Percentiles rank a stretch among this genome's conserved stretches.
These are phyloP conservation scores for Acacia crassicarpa DNA, from an alignment of 306 rosid genomes.

Conservation along the genomic window DNA sequence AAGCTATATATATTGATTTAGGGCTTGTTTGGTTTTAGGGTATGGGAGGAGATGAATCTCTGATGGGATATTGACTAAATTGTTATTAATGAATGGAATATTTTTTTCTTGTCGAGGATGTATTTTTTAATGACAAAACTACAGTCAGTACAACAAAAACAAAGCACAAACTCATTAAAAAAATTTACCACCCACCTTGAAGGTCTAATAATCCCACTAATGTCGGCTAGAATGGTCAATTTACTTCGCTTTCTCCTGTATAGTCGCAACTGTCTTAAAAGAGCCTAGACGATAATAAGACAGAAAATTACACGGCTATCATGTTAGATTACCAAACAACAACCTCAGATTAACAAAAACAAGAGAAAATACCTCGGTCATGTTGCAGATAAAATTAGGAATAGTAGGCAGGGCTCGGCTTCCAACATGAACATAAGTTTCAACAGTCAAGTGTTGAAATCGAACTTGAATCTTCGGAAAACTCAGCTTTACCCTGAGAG, in stretches of 20 bases:
- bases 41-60: no score
- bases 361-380: slow-evolving; percentile 69
- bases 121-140: not conserved
- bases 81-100: no score
- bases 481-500: slow-evolving; percentile 69
- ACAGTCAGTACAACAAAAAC: not conserved
- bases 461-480: slow-evolving; percentile 97
- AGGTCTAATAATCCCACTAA: slow-evolving; percentile 87
- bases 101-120: no score
- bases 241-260: slow-evolving; percentile 63
- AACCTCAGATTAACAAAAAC: not conserved
- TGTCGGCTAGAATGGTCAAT: slow-evolving; percentile 74
- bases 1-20: no score
- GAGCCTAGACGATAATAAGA: slow-evolving; percentile 43
- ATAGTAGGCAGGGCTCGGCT: slow-evolving; percentile 97
- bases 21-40: no score
- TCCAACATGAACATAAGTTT: slow-evolving; percentile 88
- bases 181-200: slow-evolving; percentile 51
- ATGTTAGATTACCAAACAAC: not conserved
- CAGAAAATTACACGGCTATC: slow-evolving; percentile 11
- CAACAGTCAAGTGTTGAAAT: slow-evolving; percentile 72
- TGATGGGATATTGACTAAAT: no score
- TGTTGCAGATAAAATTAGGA: slow-evolving; percentile 82
- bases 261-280: slow-evolving; percentile 65
- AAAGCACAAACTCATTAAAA: not conserved